A percentile compares a stretch with the other conserved stretches of the same genome.
These are phyloP conservation scores for Apiosordaria backusii DNA, from an alignment of 495 filamentous ascomycete species.

Conservation along the genomic window DNA sequence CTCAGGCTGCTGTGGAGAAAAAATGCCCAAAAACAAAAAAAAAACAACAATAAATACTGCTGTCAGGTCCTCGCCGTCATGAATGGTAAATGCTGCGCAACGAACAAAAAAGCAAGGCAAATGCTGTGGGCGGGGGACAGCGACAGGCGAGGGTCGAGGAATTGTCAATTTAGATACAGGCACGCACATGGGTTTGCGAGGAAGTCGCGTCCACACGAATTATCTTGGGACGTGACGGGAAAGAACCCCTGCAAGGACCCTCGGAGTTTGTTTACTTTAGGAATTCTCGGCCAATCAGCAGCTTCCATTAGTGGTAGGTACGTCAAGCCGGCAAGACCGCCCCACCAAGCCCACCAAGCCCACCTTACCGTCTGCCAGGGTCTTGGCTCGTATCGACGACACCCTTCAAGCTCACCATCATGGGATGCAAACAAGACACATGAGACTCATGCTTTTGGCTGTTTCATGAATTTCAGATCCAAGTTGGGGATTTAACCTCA, in stretches of 20 bases:
- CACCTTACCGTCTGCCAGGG: neutral
- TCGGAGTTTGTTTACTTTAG: conserved; percentile 32
- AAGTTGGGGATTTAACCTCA: too few species aligned
- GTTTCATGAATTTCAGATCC: neutral
- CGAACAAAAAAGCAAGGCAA: neutral
- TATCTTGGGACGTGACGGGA: conserved; percentile 10
- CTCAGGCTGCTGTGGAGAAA: neutral
- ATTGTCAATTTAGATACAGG: neutral
- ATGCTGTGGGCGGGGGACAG: neutral
- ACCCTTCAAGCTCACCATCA: conserved; percentile 4
- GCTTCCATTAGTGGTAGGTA: neutral
- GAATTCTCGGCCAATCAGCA: conserved; percentile 23
- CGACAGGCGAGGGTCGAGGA: neutral
- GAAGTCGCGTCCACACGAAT: conserved; percentile 21
- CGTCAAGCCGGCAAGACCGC: neutral
- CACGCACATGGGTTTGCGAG: conserved; percentile 8
- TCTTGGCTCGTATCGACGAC: neutral
- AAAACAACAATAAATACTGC: neutral
- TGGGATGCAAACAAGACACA: neutral
- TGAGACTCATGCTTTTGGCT: neutral
- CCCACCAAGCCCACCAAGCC: neutral
- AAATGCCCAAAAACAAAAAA: conserved; percentile 3
- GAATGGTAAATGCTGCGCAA: neutral
- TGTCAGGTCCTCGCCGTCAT: too few species aligned
- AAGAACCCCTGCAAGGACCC: conserved; percentile 10